Evolutionary conservation across 345 rosid species (phyloP).

Genomic region (Carallia brachiata): DNA sequence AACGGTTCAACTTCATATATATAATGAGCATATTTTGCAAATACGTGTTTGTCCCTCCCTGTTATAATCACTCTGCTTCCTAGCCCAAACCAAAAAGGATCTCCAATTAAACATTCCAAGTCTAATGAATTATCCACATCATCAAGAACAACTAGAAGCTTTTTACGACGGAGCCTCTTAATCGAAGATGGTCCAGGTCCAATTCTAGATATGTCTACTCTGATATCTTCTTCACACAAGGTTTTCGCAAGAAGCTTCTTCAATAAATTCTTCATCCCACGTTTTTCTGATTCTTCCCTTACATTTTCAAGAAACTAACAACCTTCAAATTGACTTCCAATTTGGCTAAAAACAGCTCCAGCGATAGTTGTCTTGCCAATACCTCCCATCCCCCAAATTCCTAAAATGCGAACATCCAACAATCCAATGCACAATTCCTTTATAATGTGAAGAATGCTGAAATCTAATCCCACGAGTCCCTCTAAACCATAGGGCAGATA

Average conservation of each 20-base stretch:
- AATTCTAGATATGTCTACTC: too few species aligned
- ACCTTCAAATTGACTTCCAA: neutral
- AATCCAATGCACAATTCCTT: neutral
- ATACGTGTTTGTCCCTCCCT: neutral
- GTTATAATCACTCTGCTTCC: neutral
- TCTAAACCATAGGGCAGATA: neutral
- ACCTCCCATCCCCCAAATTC: conserved; percentile 14
- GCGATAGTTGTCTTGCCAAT: neutral
- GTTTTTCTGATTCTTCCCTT: neutral
- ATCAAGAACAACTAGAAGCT: neutral
- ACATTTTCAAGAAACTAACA: neutral
- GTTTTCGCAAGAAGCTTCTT: neutral
- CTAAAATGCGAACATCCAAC: neutral
- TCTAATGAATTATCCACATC: neutral
- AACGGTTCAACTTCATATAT: neutral
- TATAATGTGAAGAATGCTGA: neutral
- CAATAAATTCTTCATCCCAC: neutral
- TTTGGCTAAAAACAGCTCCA: neutral
- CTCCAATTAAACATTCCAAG: neutral
- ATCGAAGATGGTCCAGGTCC: too few species aligned
- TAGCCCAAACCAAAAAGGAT: neutral
- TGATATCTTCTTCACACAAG: too few species aligned
- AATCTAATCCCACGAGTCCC: neutral
- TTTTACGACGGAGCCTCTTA: neutral
- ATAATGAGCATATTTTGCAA: neutral